Evolutionary conservation across 1,284 basidiomycete species (phyloP), one percentile per base, ranked within the genome.

Genomic region (Pascua sp.): DNA sequence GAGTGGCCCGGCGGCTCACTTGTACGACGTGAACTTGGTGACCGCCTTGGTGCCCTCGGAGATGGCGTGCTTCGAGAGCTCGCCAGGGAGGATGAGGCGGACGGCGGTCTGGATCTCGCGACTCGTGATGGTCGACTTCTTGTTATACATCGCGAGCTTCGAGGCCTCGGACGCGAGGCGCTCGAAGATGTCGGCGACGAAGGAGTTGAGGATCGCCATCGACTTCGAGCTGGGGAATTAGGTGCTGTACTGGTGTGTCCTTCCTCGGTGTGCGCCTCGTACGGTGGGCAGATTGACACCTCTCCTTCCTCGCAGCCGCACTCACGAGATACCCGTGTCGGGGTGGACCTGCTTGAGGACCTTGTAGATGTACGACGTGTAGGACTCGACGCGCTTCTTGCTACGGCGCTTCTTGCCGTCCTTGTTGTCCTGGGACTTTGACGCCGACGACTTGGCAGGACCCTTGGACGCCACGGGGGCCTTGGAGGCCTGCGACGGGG

Each of bases 291-390:
- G 47, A 48, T 8, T 32, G 24, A 3, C 24, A 32, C 24, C 4
- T 32, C 24, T n/a, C n/a, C n/a, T n/a, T n/a, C 24, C 24, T 32
- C 24, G 24, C 24, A 32, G 24, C 24, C 24, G 24, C 18, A 70
- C 70, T 69, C 56, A 71, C 69, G 75, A 77, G 73, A 95, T 94
- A 85, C 93, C 93, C 64, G 90, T 95, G 76, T 96, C 93, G 56
- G 92, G 93, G 82, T 96, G 92, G 60, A 96, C 92, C 71, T 77
- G 76, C 75, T 78, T 78, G 63, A 77, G 71, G 66, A 79, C 77
- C 71, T 92, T 93, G 85, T 93, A 93, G 78, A 94, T 92, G 82
- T 94, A 94, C 5, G 91, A 91, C 53, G 88, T 89, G 82, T 92
- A 93, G 15, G 90, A 91, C 81, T 93, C 90, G 68, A 73, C 84